Conservation (phyloP, 1,139 yeast genomes). For the Candida frijolesensis region DNA sequence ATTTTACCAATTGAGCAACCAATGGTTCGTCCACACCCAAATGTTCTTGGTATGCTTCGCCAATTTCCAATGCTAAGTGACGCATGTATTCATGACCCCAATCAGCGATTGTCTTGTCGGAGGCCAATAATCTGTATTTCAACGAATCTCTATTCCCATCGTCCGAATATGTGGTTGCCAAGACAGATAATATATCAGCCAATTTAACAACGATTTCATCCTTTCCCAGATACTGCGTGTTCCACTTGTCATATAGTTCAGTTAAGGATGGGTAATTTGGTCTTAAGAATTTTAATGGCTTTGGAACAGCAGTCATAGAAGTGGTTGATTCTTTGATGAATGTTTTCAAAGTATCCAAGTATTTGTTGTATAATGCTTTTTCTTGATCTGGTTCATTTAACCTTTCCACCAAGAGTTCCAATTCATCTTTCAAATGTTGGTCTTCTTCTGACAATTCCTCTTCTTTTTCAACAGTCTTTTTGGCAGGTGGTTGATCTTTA, state of each 20-base stretch:
- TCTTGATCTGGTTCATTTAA: constrained; percentile 50
- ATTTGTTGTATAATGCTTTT: constrained; percentile 52
- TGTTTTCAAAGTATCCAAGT: constrained; percentile 69
- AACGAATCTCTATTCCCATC: constrained; percentile 81
- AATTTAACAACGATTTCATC: constrained; percentile 28
- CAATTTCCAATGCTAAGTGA: constrained; percentile 92
- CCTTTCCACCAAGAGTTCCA: constrained; percentile 85
- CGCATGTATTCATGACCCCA: constrained; percentile 99
- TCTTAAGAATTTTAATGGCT: constrained; percentile 92
- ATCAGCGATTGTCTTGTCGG: constrained; percentile 61
- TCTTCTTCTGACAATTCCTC: constrained; percentile 96
- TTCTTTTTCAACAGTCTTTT: constrained; percentile 36
- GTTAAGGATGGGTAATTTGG: constrained; percentile 77
- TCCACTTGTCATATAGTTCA: constrained; percentile 71
- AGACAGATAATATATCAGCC: constrained; percentile 88
- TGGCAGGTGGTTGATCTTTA: constrained; percentile 16
- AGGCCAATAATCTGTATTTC: constrained; percentile 73
- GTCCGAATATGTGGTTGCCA: constrained; percentile 94
- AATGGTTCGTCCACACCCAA: constrained; percentile 56
- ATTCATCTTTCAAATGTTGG: constrained; percentile 80
- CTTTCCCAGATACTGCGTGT: constrained; percentile 54
- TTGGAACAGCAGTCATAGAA: constrained; percentile 99
- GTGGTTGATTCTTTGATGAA: constrained; percentile 91
- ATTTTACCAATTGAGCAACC: constrained; percentile 53
- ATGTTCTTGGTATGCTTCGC: constrained; percentile 75